These are phyloP conservation scores for Monosporozyma unispora DNA, from an alignment of 805 yeast species.

Conservation along the genomic window DNA sequence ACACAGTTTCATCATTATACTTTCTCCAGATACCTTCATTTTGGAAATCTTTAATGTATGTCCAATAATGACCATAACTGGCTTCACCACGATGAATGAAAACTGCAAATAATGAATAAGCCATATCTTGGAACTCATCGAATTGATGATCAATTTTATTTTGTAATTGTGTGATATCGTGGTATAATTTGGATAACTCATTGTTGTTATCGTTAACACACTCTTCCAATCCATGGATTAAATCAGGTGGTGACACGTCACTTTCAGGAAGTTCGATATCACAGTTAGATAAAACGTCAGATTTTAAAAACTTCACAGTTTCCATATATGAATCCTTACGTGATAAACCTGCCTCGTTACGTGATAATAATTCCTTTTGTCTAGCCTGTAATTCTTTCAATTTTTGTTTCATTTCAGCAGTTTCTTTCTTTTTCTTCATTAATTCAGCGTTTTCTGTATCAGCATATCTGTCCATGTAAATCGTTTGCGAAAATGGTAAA, in stretches of 20 bases:
- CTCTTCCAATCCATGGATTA: slow-evolving; percentile 30
- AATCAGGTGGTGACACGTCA: slow-evolving; percentile 18
- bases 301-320: slow-evolving; percentile 47
- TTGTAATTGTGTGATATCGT: slow-evolving; percentile 38
- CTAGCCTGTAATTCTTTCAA: slow-evolving; percentile 37
- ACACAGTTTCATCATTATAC: slow-evolving; percentile 92
- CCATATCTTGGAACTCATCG: slow-evolving; percentile 48
- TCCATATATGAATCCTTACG: slow-evolving; percentile 45
- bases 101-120: slow-evolving; percentile 80
- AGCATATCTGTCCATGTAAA: slow-evolving; percentile 83
- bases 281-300: slow-evolving; percentile 25
- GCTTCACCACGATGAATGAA: slow-evolving; percentile 96
- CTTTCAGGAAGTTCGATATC: slow-evolving; percentile 14
- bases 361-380: slow-evolving; percentile 35
- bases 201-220: slow-evolving; percentile 41
- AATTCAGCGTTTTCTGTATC: slow-evolving; percentile 54
- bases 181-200: slow-evolving; percentile 37
- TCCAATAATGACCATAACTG: slow-evolving; percentile 95
- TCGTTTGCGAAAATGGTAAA: slow-evolving; percentile 63
- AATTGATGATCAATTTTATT: slow-evolving; percentile 51
- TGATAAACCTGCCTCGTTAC: slow-evolving; percentile 43
- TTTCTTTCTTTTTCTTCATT: slow-evolving; percentile 44
- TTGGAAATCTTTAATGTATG: slow-evolving; percentile 73
- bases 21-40: slow-evolving; percentile 60
- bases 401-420: slow-evolving; percentile 50